phyloP scores from a whole-genome alignment of 768 basidiomycete species.

The Leccinum obscurum region DNA sequence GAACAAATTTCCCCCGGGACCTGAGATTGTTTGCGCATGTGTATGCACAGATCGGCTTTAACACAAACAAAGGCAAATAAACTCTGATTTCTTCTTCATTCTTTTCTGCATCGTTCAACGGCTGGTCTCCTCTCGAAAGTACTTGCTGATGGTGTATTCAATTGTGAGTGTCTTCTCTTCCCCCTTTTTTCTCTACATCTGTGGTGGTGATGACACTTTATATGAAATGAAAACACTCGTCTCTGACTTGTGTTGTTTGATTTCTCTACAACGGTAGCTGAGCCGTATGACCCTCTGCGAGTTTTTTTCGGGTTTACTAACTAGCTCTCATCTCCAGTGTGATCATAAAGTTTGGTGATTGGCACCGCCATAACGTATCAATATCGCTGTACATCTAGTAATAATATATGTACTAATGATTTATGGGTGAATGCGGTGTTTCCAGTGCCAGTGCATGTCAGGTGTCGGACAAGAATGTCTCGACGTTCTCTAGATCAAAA shows the following conservation, averaged over 20 bases:
- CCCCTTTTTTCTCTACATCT: conserved; percentile 11
- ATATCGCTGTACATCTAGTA: not conserved
- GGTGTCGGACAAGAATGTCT: not conserved
- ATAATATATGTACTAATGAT: not conserved
- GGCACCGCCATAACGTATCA: not conserved
- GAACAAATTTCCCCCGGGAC: not conserved
- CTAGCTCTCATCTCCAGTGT: conserved; percentile 12
- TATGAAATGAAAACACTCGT: conserved; percentile 64
- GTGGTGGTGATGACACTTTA: conserved; percentile 56
- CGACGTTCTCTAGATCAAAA: conserved; percentile 52
- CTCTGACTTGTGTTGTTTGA: conserved; percentile 48
- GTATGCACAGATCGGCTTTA: not conserved
- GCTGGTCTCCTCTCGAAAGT: no score
- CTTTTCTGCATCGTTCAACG: not conserved
- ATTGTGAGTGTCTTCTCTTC: conserved; percentile 19
- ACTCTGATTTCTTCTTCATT: not conserved
- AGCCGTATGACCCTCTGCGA: conserved; percentile 35
- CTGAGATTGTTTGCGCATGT: not conserved
- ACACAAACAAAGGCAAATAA: not conserved
- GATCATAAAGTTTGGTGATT: not conserved
- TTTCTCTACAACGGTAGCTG: conserved; percentile 87
- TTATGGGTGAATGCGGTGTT: not conserved
- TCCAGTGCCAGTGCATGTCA: conserved; percentile 3
- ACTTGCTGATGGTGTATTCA: no score
- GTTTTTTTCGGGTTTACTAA: conserved; percentile 9